Conservation (phyloP, 129 eudicot species). For the Artemisia annua region DNA sequence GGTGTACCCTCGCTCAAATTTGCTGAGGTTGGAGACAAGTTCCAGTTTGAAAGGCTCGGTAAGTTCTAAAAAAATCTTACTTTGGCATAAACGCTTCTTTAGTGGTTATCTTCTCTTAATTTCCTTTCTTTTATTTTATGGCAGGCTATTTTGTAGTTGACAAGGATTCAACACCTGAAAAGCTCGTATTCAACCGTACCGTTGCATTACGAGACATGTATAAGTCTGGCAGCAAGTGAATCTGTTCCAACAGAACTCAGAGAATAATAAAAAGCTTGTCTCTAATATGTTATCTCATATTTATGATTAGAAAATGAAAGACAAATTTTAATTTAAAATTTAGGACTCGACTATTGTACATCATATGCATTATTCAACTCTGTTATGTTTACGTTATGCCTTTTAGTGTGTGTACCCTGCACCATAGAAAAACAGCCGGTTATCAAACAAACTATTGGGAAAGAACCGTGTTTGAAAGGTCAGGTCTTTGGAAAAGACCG, state of each 20-base stretch:
- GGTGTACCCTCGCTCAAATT: slow-evolving; percentile 62
- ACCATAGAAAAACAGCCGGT: background rate
- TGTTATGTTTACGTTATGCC: slow-evolving; percentile 23
- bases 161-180: slow-evolving; percentile 75
- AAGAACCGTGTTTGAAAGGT: slow-evolving; percentile 3
- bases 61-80: slow-evolving; percentile 24
- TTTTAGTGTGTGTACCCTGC: slow-evolving; percentile 12
- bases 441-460: background rate
- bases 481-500: slow-evolving; percentile 4
- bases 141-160: slow-evolving; percentile 85
- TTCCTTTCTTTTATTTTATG: slow-evolving; percentile 11
- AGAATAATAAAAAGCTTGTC: slow-evolving; percentile 9
- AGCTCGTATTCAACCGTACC: slow-evolving; percentile 73
- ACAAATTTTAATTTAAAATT: background rate
- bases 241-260: slow-evolving; percentile 1
- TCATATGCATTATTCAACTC: background rate
- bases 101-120: background rate
- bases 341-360: background rate
- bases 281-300: background rate
- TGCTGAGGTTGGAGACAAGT: slow-evolving; percentile 64
- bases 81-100: background rate
- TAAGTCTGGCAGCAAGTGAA: slow-evolving; percentile 56
- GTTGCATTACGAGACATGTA: slow-evolving; percentile 84
- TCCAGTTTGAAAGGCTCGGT: slow-evolving; percentile 98
- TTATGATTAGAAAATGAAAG: background rate